Evolutionary conservation across 495 filamentous ascomycete genomes (phyloP), one percentile per base, ranked within the genome.

Genomic region (Neurospora sp.): DNA sequence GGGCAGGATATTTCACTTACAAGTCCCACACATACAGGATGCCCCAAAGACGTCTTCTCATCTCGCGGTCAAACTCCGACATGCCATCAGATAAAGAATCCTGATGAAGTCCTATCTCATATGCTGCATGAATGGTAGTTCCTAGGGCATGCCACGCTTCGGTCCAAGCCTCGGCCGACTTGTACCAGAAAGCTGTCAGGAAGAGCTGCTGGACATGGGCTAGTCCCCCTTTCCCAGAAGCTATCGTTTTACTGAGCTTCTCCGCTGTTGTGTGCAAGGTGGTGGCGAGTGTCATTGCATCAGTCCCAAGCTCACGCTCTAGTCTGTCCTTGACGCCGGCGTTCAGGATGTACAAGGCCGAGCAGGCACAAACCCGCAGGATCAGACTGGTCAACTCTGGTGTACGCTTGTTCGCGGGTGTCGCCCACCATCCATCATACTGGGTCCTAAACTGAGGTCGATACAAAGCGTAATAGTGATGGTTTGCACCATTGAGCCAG

Each of bases 51-150:
- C 83, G 78, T 46, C 83, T 78, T 69, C 83, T 79, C 78, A 83
- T 81, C 69, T 85, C 82, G 11, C 81, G 80, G 71, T 84, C 81
- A 72, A 82, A 84, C 48, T 87, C 85, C 3, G 82, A 81, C 68
- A 85, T 73, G 1, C 77, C 80, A 5, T 79, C 77, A 9, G 78
- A 79, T 1, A 75, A 71, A 18, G 77, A 76, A 42, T 82, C 80
- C 20, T 82, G 82, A 72, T 89, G 84, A 74, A 89, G 80, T 84
- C 85, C 86, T 70, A 86, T 80, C 72, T 88, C 86, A 72, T 86
- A 85, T 0, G 85, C 86, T 39, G 85, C 85, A 11, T 83, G 82
- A 68, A 87, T 85, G 18, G 82, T 81, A 68, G 76, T 73, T 48
- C 81, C 77, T 41, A 88, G 71, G 14, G 81, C 78, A 77, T 88